Evolutionary conservation across 176 grass and related monocot species (phyloP).

Genomic region (Eragrostis nindensis): DNA sequence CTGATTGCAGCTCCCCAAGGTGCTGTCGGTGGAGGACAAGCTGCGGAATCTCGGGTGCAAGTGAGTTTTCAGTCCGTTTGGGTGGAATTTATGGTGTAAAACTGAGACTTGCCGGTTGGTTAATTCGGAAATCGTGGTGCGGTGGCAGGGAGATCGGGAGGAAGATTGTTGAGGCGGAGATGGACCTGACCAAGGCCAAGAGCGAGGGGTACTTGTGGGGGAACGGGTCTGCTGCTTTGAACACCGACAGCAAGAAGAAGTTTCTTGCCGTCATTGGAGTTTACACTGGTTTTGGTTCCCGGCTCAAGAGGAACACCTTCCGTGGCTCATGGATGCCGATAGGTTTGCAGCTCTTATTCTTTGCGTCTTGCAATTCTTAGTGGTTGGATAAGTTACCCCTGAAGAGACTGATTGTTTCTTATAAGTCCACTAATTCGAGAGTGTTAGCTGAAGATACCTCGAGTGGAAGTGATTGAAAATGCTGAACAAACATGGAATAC

Average conservation of each 20-base stretch:
- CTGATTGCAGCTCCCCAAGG: slow-evolving; percentile 71
- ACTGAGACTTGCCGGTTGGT: neutral
- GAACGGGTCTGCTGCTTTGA: slow-evolving; percentile 49
- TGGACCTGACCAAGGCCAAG: slow-evolving; percentile 87
- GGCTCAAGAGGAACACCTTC: slow-evolving; percentile 81
- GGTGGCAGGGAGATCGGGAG: slow-evolving; percentile 69
- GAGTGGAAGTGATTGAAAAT: neutral
- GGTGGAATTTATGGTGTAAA: neutral
- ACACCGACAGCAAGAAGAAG: slow-evolving; percentile 54
- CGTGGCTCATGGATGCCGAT: slow-evolving; percentile 92
- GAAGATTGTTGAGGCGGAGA: slow-evolving; percentile 88
- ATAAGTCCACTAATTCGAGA: slow-evolving; percentile 6
- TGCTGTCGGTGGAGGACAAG: slow-evolving; percentile 89
- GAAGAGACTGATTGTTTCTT: neutral
- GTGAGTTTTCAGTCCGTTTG: slow-evolving; percentile 42
- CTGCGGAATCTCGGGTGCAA: slow-evolving; percentile 89
- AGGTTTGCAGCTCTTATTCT: slow-evolving; percentile 52
- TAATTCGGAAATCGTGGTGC: slow-evolving; percentile 30
- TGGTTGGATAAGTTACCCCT: neutral
- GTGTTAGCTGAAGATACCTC: neutral
- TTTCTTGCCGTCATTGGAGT: slow-evolving; percentile 91
- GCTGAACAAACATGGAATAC: slow-evolving; percentile 4
- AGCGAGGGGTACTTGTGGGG: slow-evolving; percentile 83
- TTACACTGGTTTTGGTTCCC: slow-evolving; percentile 95
- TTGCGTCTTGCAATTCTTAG: neutral